Evolutionary conservation across 176 grass and related monocot species (phyloP).

Genomic region (Aegilops umbellulata): DNA sequence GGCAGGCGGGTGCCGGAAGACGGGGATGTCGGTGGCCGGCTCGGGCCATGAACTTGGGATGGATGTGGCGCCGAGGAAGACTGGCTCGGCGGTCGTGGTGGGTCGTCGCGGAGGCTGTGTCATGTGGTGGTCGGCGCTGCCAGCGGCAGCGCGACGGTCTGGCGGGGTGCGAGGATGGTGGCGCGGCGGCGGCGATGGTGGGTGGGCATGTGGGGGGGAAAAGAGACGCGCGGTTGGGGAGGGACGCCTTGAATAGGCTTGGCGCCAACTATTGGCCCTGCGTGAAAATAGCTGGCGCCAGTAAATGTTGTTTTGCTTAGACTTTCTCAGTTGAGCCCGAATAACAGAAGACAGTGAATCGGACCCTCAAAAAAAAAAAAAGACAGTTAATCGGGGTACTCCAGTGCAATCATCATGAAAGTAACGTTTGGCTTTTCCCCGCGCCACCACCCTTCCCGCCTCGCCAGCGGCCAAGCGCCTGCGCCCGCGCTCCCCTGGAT

Average conservation of each 20-base stretch:
- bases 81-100: conserved; percentile 13
- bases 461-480: no score
- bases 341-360: background rate
- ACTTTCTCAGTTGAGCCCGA: background rate
- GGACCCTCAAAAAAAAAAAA: no score
- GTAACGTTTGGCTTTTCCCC: background rate
- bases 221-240: background rate
- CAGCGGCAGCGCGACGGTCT: background rate
- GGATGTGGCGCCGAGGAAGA: conserved; percentile 24
- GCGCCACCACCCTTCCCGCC: no score
- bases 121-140: conserved; percentile 43
- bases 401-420: background rate
- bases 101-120: conserved; percentile 51
- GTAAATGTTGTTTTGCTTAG: background rate
- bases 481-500: no score
- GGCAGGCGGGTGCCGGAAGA: background rate
- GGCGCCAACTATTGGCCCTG: conserved; percentile 11
- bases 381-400: background rate
- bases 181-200: background rate
- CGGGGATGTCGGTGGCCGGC: background rate
- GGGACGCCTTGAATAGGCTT: background rate
- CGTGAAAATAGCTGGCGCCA: conserved; percentile 21
- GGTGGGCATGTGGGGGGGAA: background rate
- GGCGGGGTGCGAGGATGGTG: background rate
- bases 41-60: conserved; percentile 4